Evolutionary conservation across 2,329 filamentous ascomycete species (phyloP).

Genomic region (Neocatenulostroma microsporum): DNA sequence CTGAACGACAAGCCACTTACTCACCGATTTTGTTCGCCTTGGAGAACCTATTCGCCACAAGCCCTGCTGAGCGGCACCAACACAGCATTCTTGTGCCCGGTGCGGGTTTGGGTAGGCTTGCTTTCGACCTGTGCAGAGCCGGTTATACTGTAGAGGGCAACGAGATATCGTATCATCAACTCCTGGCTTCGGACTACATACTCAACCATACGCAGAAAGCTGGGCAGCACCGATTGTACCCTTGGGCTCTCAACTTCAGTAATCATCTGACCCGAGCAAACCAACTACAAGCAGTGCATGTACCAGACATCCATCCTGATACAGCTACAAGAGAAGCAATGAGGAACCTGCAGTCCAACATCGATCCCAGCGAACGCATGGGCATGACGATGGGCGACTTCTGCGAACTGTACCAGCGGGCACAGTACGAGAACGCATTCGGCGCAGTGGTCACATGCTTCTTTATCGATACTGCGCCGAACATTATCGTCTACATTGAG

Average conservation of each 20-base stretch:
- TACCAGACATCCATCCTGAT: conserved; percentile 64
- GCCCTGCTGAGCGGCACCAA: conserved; percentile 21
- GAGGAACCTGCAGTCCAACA: conserved; percentile 15
- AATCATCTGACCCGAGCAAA: conserved; percentile 68
- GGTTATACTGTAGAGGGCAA: conserved; percentile 81
- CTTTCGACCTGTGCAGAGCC: conserved; percentile 71
- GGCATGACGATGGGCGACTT: conserved; percentile 93
- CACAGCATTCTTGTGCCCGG: conserved; percentile 76
- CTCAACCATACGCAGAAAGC: conserved; percentile 58
- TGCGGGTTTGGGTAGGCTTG: conserved; percentile 77
- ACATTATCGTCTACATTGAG: conserved; percentile 82
- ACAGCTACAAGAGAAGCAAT: conserved; percentile 27
- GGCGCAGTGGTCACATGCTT: conserved; percentile 85
- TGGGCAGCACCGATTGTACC: conserved; percentile 65
- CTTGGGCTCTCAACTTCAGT: conserved; percentile 81
- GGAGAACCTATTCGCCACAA: conserved; percentile 37
- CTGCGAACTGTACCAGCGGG: conserved; percentile 68
- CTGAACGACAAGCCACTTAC: conserved; percentile 71
- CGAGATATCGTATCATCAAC: conserved; percentile 90
- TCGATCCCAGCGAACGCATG: conserved; percentile 58
- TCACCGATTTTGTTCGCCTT: conserved; percentile 63
- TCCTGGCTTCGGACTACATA: conserved; percentile 74
- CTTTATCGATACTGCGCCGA: conserved; percentile 95
- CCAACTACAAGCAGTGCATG: conserved; percentile 63
- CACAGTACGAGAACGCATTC: conserved; percentile 55